phyloP scores from a whole-genome alignment of 2,329 filamentous ascomycete genomes.

The Simplicillium sp. region DNA sequence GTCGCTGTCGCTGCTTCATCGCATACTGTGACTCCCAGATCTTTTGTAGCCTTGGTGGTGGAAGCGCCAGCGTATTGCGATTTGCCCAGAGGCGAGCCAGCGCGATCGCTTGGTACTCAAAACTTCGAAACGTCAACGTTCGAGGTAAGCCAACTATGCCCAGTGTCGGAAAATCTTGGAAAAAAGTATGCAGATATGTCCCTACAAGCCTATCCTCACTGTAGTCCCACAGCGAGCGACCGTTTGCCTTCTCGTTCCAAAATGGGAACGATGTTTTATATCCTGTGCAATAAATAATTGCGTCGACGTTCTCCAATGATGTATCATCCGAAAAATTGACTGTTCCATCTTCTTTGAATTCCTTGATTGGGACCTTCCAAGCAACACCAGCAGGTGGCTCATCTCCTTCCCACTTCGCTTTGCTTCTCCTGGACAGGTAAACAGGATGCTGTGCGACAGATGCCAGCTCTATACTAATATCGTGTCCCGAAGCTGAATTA shows the following conservation, averaged over 20 bases:
- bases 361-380: conserved; percentile 43
- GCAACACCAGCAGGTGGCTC: conserved; percentile 33
- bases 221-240: conserved; percentile 41
- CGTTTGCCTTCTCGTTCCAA: conserved; percentile 37
- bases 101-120: conserved; percentile 47
- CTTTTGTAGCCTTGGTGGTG: conserved; percentile 25
- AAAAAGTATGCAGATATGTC: conserved; percentile 44
- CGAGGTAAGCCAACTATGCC: conserved; percentile 15
- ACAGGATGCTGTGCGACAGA: conserved; percentile 29
- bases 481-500: conserved; percentile 34
- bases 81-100: conserved; percentile 37
- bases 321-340: conserved; percentile 28
- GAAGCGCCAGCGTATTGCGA: conserved; percentile 27
- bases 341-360: conserved; percentile 30
- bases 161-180: conserved; percentile 34
- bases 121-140: conserved; percentile 31
- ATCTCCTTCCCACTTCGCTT: conserved; percentile 39
- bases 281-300: conserved; percentile 22
- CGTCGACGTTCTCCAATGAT: conserved; percentile 14
- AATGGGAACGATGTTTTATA: conserved; percentile 32
- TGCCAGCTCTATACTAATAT: conserved; percentile 27
- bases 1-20: conserved; percentile 16
- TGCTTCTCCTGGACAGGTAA: conserved; percentile 40
- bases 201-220: conserved; percentile 28
- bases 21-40: conserved; percentile 36